Evolutionary conservation across 495 filamentous ascomycete genomes (phyloP).

Genomic region (Penicillium goetzii): DNA sequence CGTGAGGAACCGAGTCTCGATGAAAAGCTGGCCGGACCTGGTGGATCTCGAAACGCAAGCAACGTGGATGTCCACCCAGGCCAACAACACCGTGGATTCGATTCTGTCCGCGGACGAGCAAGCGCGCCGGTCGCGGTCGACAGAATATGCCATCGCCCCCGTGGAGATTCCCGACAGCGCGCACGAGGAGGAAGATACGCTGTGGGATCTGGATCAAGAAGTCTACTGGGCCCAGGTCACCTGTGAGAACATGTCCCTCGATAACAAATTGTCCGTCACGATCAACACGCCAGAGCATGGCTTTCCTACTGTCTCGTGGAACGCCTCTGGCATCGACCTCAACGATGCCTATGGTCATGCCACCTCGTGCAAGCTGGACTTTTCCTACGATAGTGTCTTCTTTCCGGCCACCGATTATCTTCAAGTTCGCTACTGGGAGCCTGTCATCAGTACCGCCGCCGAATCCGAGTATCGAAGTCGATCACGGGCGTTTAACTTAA

Average conservation of each 20-base stretch:
- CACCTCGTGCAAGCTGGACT: constrained; percentile 35
- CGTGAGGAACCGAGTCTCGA: constrained; percentile 24
- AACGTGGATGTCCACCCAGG: constrained; percentile 42
- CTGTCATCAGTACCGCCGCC: constrained; percentile 25
- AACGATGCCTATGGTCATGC: constrained; percentile 22
- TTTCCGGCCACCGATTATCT: constrained; percentile 40
- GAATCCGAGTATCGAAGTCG: constrained; percentile 19
- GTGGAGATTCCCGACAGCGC: constrained; percentile 39
- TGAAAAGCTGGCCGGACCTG: constrained; percentile 43
- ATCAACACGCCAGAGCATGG: constrained; percentile 27
- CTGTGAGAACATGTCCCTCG: constrained; percentile 31
- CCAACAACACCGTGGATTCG: constrained; percentile 32
- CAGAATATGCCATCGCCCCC: constrained; percentile 40
- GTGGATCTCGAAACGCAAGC: constrained; percentile 39
- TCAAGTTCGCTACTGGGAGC: constrained; percentile 49
- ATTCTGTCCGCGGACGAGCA: constrained; percentile 24
- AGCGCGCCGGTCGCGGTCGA: constrained; percentile 36
- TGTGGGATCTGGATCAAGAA: constrained; percentile 45
- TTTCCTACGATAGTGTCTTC: constrained; percentile 40
- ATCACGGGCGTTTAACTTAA: constrained; percentile 34
- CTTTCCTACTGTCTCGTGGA: constrained; percentile 35
- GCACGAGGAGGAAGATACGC: constrained; percentile 29
- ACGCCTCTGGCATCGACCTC: constrained; percentile 34
- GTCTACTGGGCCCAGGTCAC: constrained; percentile 43
- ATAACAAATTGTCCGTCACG: constrained; percentile 30